Percentiles rank a stretch among this genome's conserved stretches.
These are phyloP conservation scores for Polygonum maritimum DNA, from an alignment of 148 eudicot genomes.

Conservation along the genomic window DNA sequence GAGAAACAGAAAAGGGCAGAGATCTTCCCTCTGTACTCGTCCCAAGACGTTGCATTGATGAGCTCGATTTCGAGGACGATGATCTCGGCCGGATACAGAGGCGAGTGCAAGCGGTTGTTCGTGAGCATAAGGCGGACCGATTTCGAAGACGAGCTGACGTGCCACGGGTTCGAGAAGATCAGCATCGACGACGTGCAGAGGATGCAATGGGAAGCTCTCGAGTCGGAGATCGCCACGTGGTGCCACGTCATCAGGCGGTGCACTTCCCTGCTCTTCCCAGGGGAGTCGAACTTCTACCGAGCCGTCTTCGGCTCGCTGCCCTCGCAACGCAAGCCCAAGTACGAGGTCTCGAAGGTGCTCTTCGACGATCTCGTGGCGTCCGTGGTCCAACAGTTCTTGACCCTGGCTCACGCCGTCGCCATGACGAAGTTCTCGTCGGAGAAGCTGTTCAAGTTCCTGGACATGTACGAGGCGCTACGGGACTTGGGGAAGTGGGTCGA, in stretches of 20 bases:
- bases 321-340: neutral
- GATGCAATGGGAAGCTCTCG: slow-evolving; percentile 58
- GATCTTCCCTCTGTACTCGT: slow-evolving; percentile 27
- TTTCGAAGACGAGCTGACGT: slow-evolving; percentile 30
- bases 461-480: slow-evolving; percentile 56
- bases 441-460: slow-evolving; percentile 70
- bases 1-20: neutral
- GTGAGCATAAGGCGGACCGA: slow-evolving; percentile 29
- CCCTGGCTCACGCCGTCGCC: slow-evolving; percentile 53
- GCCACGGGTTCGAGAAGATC: slow-evolving; percentile 37
- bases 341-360: slow-evolving; percentile 2
- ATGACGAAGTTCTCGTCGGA: slow-evolving; percentile 60
- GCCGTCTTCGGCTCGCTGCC: slow-evolving; percentile 21
- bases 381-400: slow-evolving; percentile 28
- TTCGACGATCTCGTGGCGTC: slow-evolving; percentile 15
- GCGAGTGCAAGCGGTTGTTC: slow-evolving; percentile 50
- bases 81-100: slow-evolving; percentile 48
- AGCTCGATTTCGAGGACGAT: slow-evolving; percentile 32
- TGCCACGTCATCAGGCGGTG: slow-evolving; percentile 38
- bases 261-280: slow-evolving; percentile 32
- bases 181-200: slow-evolving; percentile 57
- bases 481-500: slow-evolving; percentile 20
- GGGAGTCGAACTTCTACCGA: slow-evolving; percentile 35
- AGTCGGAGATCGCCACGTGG: slow-evolving; percentile 57
- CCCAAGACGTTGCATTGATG: slow-evolving; percentile 25